Evolutionary conservation across 1,284 basidiomycete genomes (phyloP).

Genomic region (Tremellales sp.): DNA sequence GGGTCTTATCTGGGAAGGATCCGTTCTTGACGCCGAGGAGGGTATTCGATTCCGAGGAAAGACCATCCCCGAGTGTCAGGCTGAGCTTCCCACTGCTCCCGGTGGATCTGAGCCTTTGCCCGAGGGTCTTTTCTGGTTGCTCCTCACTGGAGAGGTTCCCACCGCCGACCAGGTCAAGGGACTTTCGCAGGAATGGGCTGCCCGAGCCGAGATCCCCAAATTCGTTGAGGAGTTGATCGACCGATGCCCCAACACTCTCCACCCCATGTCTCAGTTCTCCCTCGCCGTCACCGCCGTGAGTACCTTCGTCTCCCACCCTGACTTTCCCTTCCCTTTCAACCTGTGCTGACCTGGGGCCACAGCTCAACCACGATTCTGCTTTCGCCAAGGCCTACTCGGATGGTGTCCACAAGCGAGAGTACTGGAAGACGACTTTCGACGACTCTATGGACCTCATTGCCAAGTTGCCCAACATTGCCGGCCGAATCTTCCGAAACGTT

Average conservation of each 20-base stretch:
- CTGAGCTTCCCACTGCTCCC: constrained; percentile 77
- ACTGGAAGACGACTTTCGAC: constrained; percentile 94
- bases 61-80: constrained; percentile 85
- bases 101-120: constrained; percentile 88
- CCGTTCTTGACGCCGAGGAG: constrained; percentile 91
- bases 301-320: constrained; percentile 19
- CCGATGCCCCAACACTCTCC: constrained; percentile 85
- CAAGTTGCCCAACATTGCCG: constrained; percentile 94
- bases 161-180: constrained; percentile 78
- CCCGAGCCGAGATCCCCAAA: constrained; percentile 78
- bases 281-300: constrained; percentile 86
- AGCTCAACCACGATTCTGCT: constrained; percentile 94
- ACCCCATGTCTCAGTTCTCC: constrained; percentile 96
- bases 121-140: constrained; percentile 92
- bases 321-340: constrained; percentile 1
- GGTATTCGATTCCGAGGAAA: constrained; percentile 94
- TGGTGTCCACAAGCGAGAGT: constrained; percentile 92
- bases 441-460: constrained; percentile 98
- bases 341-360: not conserved
- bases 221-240: constrained; percentile 93
- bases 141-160: constrained; percentile 88
- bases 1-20: constrained; percentile 59
- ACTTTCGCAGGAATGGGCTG: constrained; percentile 87
- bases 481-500: constrained; percentile 93
- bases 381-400: constrained; percentile 93